Evolutionary conservation across 2,329 filamentous ascomycete genomes (phyloP).

Genomic region (Calonectria leucothoes): DNA sequence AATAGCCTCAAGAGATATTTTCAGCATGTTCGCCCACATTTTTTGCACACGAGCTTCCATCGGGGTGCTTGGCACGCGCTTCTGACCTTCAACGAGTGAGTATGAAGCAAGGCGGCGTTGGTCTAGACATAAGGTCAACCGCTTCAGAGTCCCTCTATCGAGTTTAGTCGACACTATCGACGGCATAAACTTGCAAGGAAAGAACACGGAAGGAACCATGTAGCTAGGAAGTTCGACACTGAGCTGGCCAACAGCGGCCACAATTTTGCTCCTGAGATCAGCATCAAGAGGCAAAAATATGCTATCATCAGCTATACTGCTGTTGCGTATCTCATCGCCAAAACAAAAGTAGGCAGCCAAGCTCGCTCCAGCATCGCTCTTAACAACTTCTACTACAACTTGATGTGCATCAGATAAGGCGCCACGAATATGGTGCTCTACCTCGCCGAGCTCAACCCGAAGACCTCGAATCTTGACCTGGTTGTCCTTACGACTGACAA

Average conservation of each 20-base stretch:
- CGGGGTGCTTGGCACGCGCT: background rate
- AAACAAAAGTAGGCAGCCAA: background rate
- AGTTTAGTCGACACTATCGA: constrained; percentile 5
- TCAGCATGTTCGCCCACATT: constrained; percentile 53
- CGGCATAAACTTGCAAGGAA: background rate
- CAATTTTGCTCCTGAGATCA: background rate
- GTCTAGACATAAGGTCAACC: background rate
- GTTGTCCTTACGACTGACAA: constrained; percentile 51
- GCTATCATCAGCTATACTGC: background rate
- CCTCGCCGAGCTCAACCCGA: constrained; percentile 35
- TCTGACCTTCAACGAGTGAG: background rate
- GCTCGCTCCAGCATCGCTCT: background rate
- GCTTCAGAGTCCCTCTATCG: background rate
- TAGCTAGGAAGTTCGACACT: background rate
- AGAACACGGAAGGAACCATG: background rate
- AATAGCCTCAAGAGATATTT: constrained; percentile 31
- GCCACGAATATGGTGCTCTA: background rate
- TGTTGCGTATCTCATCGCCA: background rate
- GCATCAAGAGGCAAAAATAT: background rate
- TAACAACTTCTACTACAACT: background rate
- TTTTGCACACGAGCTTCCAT: constrained; percentile 39
- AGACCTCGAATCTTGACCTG: constrained; percentile 70
- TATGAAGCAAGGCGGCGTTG: background rate
- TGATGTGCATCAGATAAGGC: background rate
- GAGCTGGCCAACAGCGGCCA: background rate